Conservation (phyloP, 2,329 filamentous ascomycete species). For the Cercospora zeina region DNA sequence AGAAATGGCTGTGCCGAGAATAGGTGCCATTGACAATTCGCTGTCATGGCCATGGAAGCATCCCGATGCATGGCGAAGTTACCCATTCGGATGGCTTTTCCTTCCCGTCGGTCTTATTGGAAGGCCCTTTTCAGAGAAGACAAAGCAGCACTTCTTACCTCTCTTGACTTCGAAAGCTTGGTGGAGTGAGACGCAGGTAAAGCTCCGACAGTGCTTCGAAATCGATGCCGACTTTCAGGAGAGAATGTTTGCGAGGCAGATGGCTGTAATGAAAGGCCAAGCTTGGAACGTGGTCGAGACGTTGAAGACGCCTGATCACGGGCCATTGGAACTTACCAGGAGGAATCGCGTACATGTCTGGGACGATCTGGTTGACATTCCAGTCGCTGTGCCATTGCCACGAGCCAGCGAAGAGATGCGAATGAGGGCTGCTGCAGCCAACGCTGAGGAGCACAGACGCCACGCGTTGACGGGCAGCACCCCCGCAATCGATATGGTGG, state of each 20-base stretch:
- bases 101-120: slow-evolving; percentile 94
- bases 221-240: slow-evolving; percentile 96
- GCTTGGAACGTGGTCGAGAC: slow-evolving; percentile 99
- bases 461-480: slow-evolving; percentile 28
- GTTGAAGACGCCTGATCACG: slow-evolving; percentile 86
- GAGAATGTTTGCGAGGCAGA: slow-evolving; percentile 97
- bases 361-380: slow-evolving; percentile 96
- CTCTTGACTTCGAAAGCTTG: slow-evolving; percentile 90
- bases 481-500: slow-evolving; percentile 16
- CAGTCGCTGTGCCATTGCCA: slow-evolving; percentile 87
- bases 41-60: slow-evolving; percentile 99
- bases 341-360: slow-evolving; percentile 91
- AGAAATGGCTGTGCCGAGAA: slow-evolving; percentile 62
- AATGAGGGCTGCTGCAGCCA: slow-evolving; percentile 51
- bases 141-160: slow-evolving; percentile 91
- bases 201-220: slow-evolving; percentile 82
- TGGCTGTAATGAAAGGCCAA: slow-evolving; percentile 98
- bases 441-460: slow-evolving; percentile 19
- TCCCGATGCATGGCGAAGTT: slow-evolving; percentile 86
- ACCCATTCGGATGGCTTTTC: slow-evolving; percentile 98
- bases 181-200: slow-evolving; percentile 93
- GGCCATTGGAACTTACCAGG: slow-evolving; percentile 87
- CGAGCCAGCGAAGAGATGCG: slow-evolving; percentile 82
- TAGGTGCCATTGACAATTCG: slow-evolving; percentile 97
- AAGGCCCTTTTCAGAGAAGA: slow-evolving; percentile 91